Percentiles rank a stretch among this genome's conserved stretches.
Conservation (phyloP, 1,139 yeast genomes). For the Kodamaea sp. region DNA sequence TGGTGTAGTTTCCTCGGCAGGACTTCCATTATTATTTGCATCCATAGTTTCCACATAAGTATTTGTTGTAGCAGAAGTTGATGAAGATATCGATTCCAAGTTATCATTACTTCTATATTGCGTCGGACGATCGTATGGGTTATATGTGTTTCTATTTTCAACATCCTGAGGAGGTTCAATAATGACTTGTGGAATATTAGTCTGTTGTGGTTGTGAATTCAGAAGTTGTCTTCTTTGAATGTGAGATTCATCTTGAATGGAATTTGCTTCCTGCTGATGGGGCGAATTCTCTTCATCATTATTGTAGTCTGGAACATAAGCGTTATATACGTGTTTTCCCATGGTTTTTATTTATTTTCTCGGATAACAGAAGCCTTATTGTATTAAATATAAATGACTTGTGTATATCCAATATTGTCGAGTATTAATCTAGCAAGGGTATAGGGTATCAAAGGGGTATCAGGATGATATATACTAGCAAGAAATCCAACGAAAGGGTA, state of each 20-base stretch:
- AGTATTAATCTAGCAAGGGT: too few species aligned
- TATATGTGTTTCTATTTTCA: background rate
- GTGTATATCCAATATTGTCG: too few species aligned
- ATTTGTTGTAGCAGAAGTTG: conserved; percentile 6
- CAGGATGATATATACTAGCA: too few species aligned
- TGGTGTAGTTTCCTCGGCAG: too few species aligned
- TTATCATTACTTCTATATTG: background rate
- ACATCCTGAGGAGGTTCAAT: too few species aligned
- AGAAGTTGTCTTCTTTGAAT: conserved; percentile 2
- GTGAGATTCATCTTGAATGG: conserved; percentile 4
- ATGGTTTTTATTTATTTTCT: conserved; percentile 1
- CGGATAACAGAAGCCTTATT: too few species aligned
- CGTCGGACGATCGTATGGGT: conserved; percentile 5
- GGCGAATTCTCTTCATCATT: background rate
- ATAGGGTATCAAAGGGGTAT: too few species aligned
- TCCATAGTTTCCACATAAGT: conserved; percentile 6
- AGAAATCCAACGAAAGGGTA: too few species aligned
- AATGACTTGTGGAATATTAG: too few species aligned
- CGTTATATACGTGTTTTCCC: conserved; percentile 8
- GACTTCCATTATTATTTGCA: conserved; percentile 1
- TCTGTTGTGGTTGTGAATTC: background rate
- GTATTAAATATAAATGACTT: too few species aligned
- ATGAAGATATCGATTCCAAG: conserved; percentile 8
- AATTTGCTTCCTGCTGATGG: background rate
- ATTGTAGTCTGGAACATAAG: conserved; percentile 5